Conservation (phyloP, 768 basidiomycete genomes). For the Clathrus columnatus region DNA sequence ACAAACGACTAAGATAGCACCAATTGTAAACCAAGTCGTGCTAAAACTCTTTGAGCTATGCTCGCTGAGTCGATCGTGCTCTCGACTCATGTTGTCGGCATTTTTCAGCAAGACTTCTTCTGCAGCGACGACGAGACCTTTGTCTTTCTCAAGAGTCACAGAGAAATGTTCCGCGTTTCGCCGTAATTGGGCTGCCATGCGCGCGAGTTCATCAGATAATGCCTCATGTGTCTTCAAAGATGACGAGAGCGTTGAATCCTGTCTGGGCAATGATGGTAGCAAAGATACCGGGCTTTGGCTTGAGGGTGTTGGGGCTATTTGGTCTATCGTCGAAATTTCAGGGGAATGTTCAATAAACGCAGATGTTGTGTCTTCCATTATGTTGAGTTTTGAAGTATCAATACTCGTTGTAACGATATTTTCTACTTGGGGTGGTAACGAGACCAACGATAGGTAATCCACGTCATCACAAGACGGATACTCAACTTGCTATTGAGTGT, state of each 20-base stretch:
- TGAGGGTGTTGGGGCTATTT: constrained; percentile 19
- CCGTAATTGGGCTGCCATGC: constrained; percentile 86
- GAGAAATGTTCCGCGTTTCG: constrained; percentile 77
- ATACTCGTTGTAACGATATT: background rate
- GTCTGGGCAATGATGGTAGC: constrained; percentile 46
- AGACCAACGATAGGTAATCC: constrained; percentile 6
- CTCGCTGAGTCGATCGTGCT: constrained; percentile 51
- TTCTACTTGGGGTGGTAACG: constrained; percentile 3
- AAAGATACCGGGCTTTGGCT: constrained; percentile 30
- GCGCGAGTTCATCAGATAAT: constrained; percentile 61
- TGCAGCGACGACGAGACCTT: constrained; percentile 55
- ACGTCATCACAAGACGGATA: constrained; percentile 31
- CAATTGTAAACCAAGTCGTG: constrained; percentile 66
- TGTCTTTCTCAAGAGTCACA: constrained; percentile 62
- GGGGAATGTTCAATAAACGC: background rate
- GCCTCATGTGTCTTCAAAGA: constrained; percentile 47
- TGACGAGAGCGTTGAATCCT: constrained; percentile 10
- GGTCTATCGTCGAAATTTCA: constrained; percentile 19
- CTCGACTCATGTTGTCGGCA: constrained; percentile 56
- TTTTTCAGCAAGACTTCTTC: constrained; percentile 69
- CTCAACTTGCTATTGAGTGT: constrained; percentile 29
- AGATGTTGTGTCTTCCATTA: constrained; percentile 10
- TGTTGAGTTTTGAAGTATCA: constrained; percentile 16
- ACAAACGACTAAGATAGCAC: constrained; percentile 55
- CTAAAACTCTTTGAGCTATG: constrained; percentile 54